Base-by-base conservation (phyloP, 257 asterid genomes). In the Solanum clarkiae region DNA sequence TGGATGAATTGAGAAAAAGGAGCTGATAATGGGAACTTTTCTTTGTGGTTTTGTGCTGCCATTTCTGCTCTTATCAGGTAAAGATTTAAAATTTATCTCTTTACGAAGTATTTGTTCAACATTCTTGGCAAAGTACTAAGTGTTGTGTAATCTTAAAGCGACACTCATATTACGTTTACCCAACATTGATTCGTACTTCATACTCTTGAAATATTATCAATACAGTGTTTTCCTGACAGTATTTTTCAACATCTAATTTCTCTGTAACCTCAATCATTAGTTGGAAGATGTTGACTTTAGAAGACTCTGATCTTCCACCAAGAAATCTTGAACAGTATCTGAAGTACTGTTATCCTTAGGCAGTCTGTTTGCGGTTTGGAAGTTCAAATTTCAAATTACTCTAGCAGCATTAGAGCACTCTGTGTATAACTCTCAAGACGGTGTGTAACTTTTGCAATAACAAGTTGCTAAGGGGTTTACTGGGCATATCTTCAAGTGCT, bases 21-120 rank as follows among this genome's bases (percentile, higher is more conserved):
- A 80, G 83, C 84, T 70, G 60, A 86, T 57, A 53, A 94, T 94
- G 98, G 93, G 91, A 56, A 90, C 89, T 75, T 88, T 94, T 90
- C 84, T 93, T 84, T 92, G 89, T 54, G 93, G 94, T 51, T 89
- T 92, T 92, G 91, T 92, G 66, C 88, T 94, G 94, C 97, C 98
- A 51, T 80, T 84, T 91, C 94, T 94, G 90, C 96, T 94, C 6
- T 84, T 94, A 83, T 60, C 90, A 89, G 98, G 98, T 92, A 89
- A 44, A 45, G 53, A 84, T 11, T 63, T 18, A 44, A 83, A 22
- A 26, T 81, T 44, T 71, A 15, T 65, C 24, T 60, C 42, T 22
- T 49, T n/a, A n/a, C 20, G 47, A 42, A 5, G 2, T 82, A 22
- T 22, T 45, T 22, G 13, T 45, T 62, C 65, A 53, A 68, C 40